Conservation (phyloP, 169 alveolate species). For the Eimeria sp. region DNA sequence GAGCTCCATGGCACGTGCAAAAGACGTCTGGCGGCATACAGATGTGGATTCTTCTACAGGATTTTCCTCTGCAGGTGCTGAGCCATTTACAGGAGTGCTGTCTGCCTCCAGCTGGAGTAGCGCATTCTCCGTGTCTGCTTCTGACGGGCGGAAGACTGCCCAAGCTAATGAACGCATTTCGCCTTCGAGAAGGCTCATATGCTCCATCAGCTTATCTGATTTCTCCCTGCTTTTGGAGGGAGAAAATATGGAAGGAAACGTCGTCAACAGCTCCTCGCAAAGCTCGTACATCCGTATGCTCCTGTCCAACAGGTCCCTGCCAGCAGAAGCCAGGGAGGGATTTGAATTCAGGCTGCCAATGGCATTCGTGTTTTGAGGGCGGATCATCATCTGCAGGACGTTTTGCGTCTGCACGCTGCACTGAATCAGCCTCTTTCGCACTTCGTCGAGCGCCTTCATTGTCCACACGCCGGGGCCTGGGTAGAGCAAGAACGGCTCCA, state of each 20-base stretch:
- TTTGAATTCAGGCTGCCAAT: background rate
- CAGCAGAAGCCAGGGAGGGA: conserved; percentile 17
- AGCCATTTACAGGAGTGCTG: background rate
- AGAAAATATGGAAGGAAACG: conserved; percentile 35
- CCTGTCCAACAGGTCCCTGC: conserved; percentile 19
- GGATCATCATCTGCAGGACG: conserved; percentile 4
- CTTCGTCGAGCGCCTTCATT: conserved; percentile 56
- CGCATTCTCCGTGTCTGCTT: conserved; percentile 46
- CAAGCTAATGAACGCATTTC: conserved; percentile 49
- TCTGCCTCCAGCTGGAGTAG: conserved; percentile 13
- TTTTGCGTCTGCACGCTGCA: conserved; percentile 69
- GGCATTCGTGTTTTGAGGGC: background rate
- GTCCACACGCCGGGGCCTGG: conserved; percentile 76
- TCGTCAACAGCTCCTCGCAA: conserved; percentile 37
- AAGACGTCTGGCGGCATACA: background rate
- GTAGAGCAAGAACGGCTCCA: conserved; percentile 79
- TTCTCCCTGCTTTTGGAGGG: conserved; percentile 41
- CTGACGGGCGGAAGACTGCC: conserved; percentile 50
- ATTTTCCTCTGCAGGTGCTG: background rate
- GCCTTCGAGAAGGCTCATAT: conserved; percentile 4
- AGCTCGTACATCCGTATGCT: conserved; percentile 60
- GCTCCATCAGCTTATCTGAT: conserved; percentile 41
- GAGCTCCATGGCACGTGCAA: conserved; percentile 42
- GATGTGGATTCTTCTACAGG: background rate
- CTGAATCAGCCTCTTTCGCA: conserved; percentile 61